Conservation (phyloP, 331 rosid genomes). For the Quercus phellos region DNA sequence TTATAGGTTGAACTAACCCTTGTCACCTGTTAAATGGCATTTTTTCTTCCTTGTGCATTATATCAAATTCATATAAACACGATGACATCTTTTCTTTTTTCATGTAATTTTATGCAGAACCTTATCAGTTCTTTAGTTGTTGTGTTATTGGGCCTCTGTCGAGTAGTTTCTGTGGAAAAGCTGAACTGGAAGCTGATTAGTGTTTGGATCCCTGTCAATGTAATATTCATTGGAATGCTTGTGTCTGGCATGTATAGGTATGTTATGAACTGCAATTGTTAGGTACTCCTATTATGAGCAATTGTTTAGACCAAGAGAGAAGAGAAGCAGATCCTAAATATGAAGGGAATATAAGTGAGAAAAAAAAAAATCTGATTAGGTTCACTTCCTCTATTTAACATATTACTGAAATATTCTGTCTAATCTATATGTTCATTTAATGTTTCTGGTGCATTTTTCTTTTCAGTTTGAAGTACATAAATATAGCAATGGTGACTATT, state of each 20-base stretch:
- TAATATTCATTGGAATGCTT: constrained; percentile 86
- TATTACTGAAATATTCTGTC: constrained; percentile 1
- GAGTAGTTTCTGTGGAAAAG: constrained; percentile 56
- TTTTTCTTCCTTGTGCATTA: constrained; percentile 5
- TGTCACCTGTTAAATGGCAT: not conserved
- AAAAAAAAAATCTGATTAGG: no score
- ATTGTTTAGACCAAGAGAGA: not conserved
- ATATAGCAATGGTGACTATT: constrained; percentile 95
- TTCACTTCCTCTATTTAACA: not conserved
- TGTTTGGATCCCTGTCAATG: constrained; percentile 86
- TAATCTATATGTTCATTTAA: constrained; percentile 6
- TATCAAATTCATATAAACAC: constrained; percentile 1
- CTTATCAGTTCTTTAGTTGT: constrained; percentile 67
- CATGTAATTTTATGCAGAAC: constrained; percentile 50
- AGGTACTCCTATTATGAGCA: not conserved
- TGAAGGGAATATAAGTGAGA: constrained; percentile 10
- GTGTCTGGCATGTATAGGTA: constrained; percentile 92
- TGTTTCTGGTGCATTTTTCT: constrained; percentile 11
- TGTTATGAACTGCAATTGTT: not conserved
- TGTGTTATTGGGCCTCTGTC: constrained; percentile 50
- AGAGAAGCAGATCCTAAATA: not conserved
- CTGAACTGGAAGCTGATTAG: constrained; percentile 75
- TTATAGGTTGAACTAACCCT: not conserved
- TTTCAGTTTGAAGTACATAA: constrained; percentile 80
- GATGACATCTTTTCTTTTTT: constrained; percentile 1